Base-by-base conservation (phyloP, 345 rosid genomes). In the Arabidopsis arenosa region DNA sequence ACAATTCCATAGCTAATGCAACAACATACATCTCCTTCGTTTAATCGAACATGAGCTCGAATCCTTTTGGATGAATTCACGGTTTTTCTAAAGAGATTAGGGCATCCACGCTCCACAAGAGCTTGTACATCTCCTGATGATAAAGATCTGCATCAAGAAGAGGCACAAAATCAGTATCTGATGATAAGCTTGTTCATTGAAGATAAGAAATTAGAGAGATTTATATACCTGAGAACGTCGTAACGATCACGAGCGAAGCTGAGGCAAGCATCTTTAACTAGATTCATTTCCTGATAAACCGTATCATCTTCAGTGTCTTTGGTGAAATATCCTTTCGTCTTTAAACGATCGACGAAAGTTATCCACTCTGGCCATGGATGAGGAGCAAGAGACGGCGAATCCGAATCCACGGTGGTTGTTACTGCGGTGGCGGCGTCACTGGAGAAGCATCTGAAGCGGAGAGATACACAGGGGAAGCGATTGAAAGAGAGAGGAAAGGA, bases 331-430 rank as follows among this genome's bases (percentile, higher is more conserved):
- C 96, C 96, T 15, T 84, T 88, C 41, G 82, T 70, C 80, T 81
- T 91, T 78, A 93, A 83, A n/a, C 80, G 68, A 81, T 93, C 91
- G 12, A 93, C 84, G 77, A 93, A 93, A 63, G 43, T 72, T 11
- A 89, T 85, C 98, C 97, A 93, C 81, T 91, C 98, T 0, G 93
- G 87, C 97, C 98, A 92, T 8, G 96, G 98, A 63, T 94, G 97
- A 5, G 74, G 83, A 61, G 60, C 56, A 8, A 48, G 3, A 71
- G 80, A 63, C 33, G 3, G 47, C 3, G 51, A 10, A 39, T 67
- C 68, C 4, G 66, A 36, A 12, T 48, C 35, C 5, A 47, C 36
- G 9, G 80, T 39, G 15, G 71, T 48, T 58, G 32, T 43, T 58
- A 36, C 63, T 0, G 80, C 68, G 47, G 81, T 2, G 57, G 85